Conservation (phyloP, 2,329 filamentous ascomycete species). For the Fusarium proliferatum region DNA sequence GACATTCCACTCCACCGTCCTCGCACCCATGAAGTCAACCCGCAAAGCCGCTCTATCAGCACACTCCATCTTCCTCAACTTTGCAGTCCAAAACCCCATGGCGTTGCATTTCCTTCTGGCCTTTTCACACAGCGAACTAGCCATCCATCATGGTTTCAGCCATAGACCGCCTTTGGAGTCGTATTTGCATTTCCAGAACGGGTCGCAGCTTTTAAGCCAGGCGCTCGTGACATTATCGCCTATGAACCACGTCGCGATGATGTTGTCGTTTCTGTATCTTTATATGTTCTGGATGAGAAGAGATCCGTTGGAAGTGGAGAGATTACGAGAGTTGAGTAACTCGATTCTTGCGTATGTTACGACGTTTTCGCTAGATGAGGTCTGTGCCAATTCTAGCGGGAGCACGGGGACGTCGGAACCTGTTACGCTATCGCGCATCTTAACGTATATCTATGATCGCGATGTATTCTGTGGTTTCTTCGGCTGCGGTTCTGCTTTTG, state of each 20-base stretch:
- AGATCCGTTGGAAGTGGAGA: not conserved
- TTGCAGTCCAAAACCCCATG: conserved; percentile 12
- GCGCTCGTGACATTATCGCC: not conserved
- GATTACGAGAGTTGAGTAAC: not conserved
- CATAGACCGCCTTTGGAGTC: conserved; percentile 8
- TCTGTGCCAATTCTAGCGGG: not conserved
- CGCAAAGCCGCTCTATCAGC: conserved; percentile 7
- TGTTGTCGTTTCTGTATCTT: conserved; percentile 13
- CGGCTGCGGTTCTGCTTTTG: not conserved
- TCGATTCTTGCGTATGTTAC: conserved; percentile 6
- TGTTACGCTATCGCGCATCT: not conserved
- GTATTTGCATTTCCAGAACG: conserved; percentile 3
- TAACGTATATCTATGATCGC: conserved; percentile 13
- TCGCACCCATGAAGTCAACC: conserved; percentile 17
- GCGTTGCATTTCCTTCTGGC: conserved; percentile 3
- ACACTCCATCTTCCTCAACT: conserved; percentile 19
- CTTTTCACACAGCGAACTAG: conserved; percentile 6
- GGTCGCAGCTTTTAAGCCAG: conserved; percentile 1
- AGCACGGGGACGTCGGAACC: not conserved
- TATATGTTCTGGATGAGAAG: conserved; percentile 20
- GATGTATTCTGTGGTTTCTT: conserved; percentile 19
- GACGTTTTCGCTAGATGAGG: conserved; percentile 1
- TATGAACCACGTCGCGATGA: not conserved
- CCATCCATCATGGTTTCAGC: conserved; percentile 1
- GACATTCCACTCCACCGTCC: conserved; percentile 14